Evolutionary conservation across 1,284 basidiomycete species (phyloP), one percentile per base, ranked within the genome.

Genomic region (Apiotrichum brassicae): DNA sequence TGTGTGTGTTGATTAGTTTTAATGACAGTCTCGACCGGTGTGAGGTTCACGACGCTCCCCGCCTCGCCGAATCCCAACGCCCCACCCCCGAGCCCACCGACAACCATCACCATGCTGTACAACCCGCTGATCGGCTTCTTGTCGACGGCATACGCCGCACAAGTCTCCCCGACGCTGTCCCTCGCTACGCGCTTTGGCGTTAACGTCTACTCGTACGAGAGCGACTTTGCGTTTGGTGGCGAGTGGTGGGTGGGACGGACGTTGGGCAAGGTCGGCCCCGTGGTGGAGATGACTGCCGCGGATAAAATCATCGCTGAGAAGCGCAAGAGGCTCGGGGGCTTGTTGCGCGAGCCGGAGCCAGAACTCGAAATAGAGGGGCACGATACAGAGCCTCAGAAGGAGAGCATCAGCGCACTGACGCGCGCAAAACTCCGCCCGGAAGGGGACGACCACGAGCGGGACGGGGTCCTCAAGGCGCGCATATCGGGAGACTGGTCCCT

Each of bases 81-180:
- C 24, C 84, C 88, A 61, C 83, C 57, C 2, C 64, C 70, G 1
- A 68, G 72, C 24, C 77, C 94, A 0, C 91, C 94, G 0, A 97
- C 92, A 0, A 93, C 90, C 5, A 85, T 97, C 56, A 94, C 92
- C 1, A 86, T 92, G 3, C 81, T 94, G 11, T 88, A 97, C 68
- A 97, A 97, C 70, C 94, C 94, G 1, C 90, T 98, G 80, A 84
- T 97, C 59, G 94, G 94, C 1, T 92, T 97, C 65, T 78, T 97
- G 25, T 89, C 89, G 3, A 81, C 85, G 1, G 88, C 93, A 23
- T 97, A 97, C 68, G 86, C 91, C 0, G 90, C 93, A 1, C 83
- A 85, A 43, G 84, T 92, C 23, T 87, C 87, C 1, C 80, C 81
- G 3, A 88, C 94, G 66, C 80, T 97, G n/a, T 83, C 88, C 0